These are phyloP conservation scores for Aureobasidium lini DNA, from an alignment of 2,329 filamentous ascomycete genomes.

Conservation along the genomic window DNA sequence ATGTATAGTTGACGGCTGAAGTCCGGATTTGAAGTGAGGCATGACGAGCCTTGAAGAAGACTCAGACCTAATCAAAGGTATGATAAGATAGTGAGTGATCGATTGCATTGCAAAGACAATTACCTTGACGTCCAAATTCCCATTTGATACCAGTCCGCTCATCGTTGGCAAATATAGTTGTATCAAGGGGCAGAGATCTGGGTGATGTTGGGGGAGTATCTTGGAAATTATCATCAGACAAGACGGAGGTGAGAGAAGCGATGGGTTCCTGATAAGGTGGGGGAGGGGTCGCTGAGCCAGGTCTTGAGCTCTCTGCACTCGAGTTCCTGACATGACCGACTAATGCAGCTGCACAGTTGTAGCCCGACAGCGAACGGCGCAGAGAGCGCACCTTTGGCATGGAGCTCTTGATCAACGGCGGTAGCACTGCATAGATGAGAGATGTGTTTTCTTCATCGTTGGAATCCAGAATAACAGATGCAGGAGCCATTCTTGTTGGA, in stretches of 20 bases:
- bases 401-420: slow-evolving; percentile 13
- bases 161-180: slow-evolving; percentile 9
- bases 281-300: slow-evolving; percentile 15
- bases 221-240: slow-evolving; percentile 11
- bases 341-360: slow-evolving; percentile 6
- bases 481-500: slow-evolving; percentile 2
- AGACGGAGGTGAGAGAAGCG: slow-evolving; percentile 12
- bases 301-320: slow-evolving; percentile 10
- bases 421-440: slow-evolving; percentile 13
- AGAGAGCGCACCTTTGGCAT: slow-evolving; percentile 15
- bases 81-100: neutral
- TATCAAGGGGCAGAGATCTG: neutral
- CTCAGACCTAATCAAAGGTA: slow-evolving; percentile 33
- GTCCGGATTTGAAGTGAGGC: slow-evolving; percentile 27
- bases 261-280: slow-evolving; percentile 16
- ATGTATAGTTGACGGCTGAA: slow-evolving; percentile 57
- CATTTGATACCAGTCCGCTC: slow-evolving; percentile 36
- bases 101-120: neutral
- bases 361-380: slow-evolving; percentile 13
- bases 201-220: slow-evolving; percentile 1
- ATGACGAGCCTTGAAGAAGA: slow-evolving; percentile 41
- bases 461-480: neutral
- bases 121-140: slow-evolving; percentile 47
- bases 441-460: slow-evolving; percentile 7
- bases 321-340: slow-evolving; percentile 2